phyloP scores from a whole-genome alignment of 2,329 filamentous ascomycete genomes.

The Trichoderma afroharzianum region DNA sequence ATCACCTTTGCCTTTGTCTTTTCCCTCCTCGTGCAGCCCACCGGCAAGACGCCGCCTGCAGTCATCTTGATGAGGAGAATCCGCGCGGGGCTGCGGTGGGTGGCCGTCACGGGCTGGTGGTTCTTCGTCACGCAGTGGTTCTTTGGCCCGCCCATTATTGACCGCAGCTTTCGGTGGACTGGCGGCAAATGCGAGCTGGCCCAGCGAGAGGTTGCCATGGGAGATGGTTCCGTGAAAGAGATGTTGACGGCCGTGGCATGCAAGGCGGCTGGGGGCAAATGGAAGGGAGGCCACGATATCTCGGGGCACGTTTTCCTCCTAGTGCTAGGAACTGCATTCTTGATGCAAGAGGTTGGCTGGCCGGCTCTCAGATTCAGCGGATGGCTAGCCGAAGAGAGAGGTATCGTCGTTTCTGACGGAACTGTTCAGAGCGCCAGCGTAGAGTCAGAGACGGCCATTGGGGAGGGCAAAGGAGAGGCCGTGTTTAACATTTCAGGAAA shows the following conservation, averaged over 20 bases:
- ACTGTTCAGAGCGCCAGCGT: constrained; percentile 58
- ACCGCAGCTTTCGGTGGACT: constrained; percentile 82
- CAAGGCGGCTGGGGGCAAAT: constrained; percentile 74
- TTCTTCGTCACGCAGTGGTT: constrained; percentile 91
- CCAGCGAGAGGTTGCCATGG: constrained; percentile 43
- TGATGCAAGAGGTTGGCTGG: constrained; percentile 74
- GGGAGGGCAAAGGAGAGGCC: constrained; percentile 25
- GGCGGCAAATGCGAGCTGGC: constrained; percentile 76
- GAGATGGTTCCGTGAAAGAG: constrained; percentile 44
- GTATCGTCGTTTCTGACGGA: constrained; percentile 63
- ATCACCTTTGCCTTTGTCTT: constrained; percentile 68
- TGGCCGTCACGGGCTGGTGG: constrained; percentile 73
- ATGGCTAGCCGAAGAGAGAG: constrained; percentile 55
- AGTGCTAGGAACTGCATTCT: constrained; percentile 75
- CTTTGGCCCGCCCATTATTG: constrained; percentile 86
- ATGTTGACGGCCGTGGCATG: constrained; percentile 75
- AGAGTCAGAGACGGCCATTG: constrained; percentile 35
- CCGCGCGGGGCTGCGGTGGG: constrained; percentile 66
- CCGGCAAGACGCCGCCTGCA: constrained; percentile 33
- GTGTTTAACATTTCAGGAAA: constrained; percentile 47
- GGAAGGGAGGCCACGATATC: constrained; percentile 94
- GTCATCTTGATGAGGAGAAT: constrained; percentile 36
- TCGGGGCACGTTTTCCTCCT: constrained; percentile 93
- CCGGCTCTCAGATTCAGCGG: constrained; percentile 45
- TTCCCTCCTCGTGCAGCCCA: constrained; percentile 67